phyloP scores from a whole-genome alignment of 306 rosid genomes.

The Macrotyloma uniflorum region DNA sequence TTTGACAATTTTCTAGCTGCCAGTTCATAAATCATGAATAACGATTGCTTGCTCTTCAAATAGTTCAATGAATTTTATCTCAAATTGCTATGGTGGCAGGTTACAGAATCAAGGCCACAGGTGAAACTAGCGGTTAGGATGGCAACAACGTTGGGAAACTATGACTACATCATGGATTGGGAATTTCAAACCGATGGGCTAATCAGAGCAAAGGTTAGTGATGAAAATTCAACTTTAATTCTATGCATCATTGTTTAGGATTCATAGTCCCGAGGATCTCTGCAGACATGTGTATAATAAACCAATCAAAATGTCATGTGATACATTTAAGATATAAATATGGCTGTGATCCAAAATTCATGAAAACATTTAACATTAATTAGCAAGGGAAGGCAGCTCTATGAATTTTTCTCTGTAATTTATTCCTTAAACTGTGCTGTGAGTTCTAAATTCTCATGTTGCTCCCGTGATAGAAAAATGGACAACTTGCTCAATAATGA shows the following conservation, averaged over 20 bases:
- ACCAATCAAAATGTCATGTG: background rate
- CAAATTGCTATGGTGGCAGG: conserved; percentile 39
- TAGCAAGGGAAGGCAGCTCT: too few species aligned
- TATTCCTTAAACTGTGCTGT: too few species aligned
- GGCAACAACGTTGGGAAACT: conserved; percentile 86
- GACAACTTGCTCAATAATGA: background rate
- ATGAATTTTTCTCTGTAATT: too few species aligned
- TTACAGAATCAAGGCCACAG: conserved; percentile 86
- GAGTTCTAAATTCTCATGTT: too few species aligned
- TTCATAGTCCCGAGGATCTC: background rate
- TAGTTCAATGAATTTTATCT: too few species aligned
- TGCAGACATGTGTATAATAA: background rate
- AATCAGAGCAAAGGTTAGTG: conserved; percentile 74
- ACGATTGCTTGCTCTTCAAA: too few species aligned
- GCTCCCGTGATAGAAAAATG: background rate
- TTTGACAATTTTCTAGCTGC: too few species aligned
- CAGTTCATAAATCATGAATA: background rate
- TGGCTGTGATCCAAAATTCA: background rate
- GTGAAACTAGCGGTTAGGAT: conserved; percentile 87
- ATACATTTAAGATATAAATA: background rate
- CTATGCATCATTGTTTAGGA: background rate
- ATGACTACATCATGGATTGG: conserved; percentile 90
- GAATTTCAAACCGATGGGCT: conserved; percentile 92
- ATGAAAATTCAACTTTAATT: conserved; percentile 6
- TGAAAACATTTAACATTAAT: background rate